Conservation (phyloP, 495 filamentous ascomycete species). For the Aspergillus biplanus region DNA sequence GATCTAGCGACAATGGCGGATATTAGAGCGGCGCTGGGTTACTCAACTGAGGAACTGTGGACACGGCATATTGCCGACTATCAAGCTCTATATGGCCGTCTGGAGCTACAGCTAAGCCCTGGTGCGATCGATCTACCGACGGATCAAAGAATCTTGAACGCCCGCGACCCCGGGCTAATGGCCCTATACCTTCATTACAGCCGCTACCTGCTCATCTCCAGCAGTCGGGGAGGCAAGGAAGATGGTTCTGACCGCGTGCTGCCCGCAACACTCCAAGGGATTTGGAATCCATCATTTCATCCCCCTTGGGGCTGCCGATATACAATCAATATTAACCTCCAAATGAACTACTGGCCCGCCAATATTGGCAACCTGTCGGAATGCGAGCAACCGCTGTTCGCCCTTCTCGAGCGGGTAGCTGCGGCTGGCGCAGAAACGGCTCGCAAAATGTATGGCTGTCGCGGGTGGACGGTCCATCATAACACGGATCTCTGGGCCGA, state of each 20-base stretch:
- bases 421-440: slow-evolving; percentile 42
- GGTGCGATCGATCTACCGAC: slow-evolving; percentile 33
- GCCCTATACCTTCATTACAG: slow-evolving; percentile 52
- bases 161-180: slow-evolving; percentile 41
- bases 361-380: slow-evolving; percentile 45
- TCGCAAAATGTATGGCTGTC: slow-evolving; percentile 50
- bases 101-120: slow-evolving; percentile 34
- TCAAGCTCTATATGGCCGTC: slow-evolving; percentile 34
- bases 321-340: slow-evolving; percentile 61
- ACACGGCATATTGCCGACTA: slow-evolving; percentile 39
- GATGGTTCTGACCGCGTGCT: slow-evolving; percentile 29
- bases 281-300: slow-evolving; percentile 56
- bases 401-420: slow-evolving; percentile 41
- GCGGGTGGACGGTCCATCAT: slow-evolving; percentile 52
- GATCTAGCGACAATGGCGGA: slow-evolving; percentile 29
- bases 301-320: slow-evolving; percentile 59
- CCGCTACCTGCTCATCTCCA: slow-evolving; percentile 51
- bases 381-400: slow-evolving; percentile 43
- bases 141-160: slow-evolving; percentile 30
- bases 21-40: slow-evolving; percentile 26
- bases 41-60: slow-evolving; percentile 28
- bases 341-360: slow-evolving; percentile 66
- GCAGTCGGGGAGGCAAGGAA: slow-evolving; percentile 39
- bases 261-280: slow-evolving; percentile 61
- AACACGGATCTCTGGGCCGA: slow-evolving; percentile 57